phyloP scores from a whole-genome alignment of 768 basidiomycete species.

The Dentipellis fragilis region DNA sequence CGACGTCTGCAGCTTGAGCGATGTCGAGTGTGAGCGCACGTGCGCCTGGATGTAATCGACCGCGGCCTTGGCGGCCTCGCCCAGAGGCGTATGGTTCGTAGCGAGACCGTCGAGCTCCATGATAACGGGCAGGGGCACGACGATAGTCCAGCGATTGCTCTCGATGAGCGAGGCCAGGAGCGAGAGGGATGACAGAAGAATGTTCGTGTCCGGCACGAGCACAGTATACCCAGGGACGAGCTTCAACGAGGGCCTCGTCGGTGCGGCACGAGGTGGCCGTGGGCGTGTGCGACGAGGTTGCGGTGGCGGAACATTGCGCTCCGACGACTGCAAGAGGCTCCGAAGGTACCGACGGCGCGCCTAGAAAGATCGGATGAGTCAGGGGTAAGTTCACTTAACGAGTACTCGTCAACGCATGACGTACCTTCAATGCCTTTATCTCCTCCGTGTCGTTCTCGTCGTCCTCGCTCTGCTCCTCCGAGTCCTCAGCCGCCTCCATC shows the following conservation, averaged over 20 bases:
- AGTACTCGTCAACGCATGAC: conserved; percentile 9
- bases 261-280: conserved; percentile 17
- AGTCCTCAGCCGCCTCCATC: conserved; percentile 22
- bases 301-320: conserved; percentile 21
- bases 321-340: conserved; percentile 45
- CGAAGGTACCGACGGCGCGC: conserved; percentile 68
- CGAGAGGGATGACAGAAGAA: conserved; percentile 74
- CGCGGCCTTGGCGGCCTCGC: conserved; percentile 63
- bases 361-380: conserved; percentile 25
- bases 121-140: conserved; percentile 89
- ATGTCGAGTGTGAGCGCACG: conserved; percentile 60
- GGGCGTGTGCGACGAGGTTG: conserved; percentile 8
- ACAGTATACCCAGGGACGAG: conserved; percentile 81
- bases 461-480: conserved; percentile 37
- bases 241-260: conserved; percentile 25
- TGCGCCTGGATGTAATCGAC: conserved; percentile 67
- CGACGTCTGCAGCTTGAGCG: conserved; percentile 91
- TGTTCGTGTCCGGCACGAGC: conserved; percentile 92
- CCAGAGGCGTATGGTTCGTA: conserved; percentile 51
- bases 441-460: conserved; percentile 63
- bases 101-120: conserved; percentile 95
- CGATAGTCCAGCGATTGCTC: conserved; percentile 72
- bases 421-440: conserved; percentile 74
- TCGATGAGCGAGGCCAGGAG: conserved; percentile 71
- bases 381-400: conserved; percentile 11